Evolutionary conservation across 768 basidiomycete species (phyloP), one percentile per base, ranked within the genome.

Genomic region (Leccinum truebloodii): DNA sequence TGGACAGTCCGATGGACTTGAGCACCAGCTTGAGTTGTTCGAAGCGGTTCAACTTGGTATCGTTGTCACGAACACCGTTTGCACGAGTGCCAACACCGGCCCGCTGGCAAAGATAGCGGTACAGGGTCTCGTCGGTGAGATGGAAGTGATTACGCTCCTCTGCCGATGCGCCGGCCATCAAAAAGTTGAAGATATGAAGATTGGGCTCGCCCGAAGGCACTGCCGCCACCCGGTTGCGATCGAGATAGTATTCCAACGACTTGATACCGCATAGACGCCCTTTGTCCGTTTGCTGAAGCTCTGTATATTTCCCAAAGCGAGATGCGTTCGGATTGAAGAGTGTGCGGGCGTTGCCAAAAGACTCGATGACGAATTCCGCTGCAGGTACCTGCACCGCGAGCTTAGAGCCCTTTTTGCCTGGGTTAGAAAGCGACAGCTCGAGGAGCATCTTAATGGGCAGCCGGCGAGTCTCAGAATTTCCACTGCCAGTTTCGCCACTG

Each of bases 131-230:
- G 70, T 96, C 90, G 55, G 83, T 76, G 9, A 99, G 82, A 63
- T 91, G 89, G 55, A 98, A 83, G 71, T 95, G 94, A 30, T 90
- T 86, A 14, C 92, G 80, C 72, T 99, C 97, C 68, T 98, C 97
- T 0, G 84, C 69, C 0, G 89, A 86, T 2, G 95, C 94, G 26
- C 97, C 96, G 1, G 94, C 90, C 60, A 95, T 87, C 68, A 99
- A 85, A 73, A 97, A 98, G 72, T 98, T 97, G 76, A 98, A 97
- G 37, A 96, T 94, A 74, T 99, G 95, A 73, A 98, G 98, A 65
- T 97, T 98, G 12, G 95, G 86, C 75, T 99, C 95, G 57, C 94
- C 95, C 1, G 89, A 91, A 1, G 93, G 91, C 1, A 91, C 85
- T 22, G 86, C 86, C 6, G 93, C 84, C n/a, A 98, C 94, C 10